Evolutionary conservation across 148 eudicot genomes (phyloP), one percentile per base, ranked within the genome.

Genomic region (Heliosperma pusillum): DNA sequence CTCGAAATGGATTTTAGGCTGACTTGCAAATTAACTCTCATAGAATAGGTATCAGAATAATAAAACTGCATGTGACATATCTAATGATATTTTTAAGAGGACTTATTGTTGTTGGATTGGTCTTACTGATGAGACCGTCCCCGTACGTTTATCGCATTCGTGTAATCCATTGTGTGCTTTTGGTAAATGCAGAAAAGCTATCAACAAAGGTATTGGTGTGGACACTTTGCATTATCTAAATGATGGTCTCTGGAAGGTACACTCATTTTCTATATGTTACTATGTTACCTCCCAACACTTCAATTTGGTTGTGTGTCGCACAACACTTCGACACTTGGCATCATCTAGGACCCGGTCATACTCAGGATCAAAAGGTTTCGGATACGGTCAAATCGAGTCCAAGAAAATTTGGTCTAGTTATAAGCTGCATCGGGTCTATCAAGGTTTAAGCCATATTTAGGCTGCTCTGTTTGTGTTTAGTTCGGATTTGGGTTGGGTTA

Each of bases 181-280:
- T 64, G n/a, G 7, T 68, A n/a, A 55, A 68, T 90, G 93, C 90
- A 95, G 98, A 85, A 85, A 78, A 80, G 70, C 92, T 72, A 82
- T 90, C 77, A 95, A 95, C 91, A 95, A 95, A 85, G 99, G 99
- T 69, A 95, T 95, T 83, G 97, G 90, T 60, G 93, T 95, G 24
- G 99, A 95, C 74, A 95, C 86, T 83, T 85, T 95, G 91, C 99
- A 95, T 83, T 90, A 88, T 85, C 96, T 95, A 68, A 92, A 95
- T 76, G 99, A 95, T 69, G 97, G 99, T 64, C 99, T 95, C 55
- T 95, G 97, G 99, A 95, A 95, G 97, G 99, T 95, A 90, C 27
- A 63, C 44, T n/a, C 30, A 10, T 11, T 52, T 24, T 61, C 50
- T 40, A 24, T 40, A 24, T 36, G 3, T 24, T 24, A 10, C 29